A percentile compares a stretch with the other conserved stretches of the same genome.
These are phyloP conservation scores for Neoboletus subvelutipes DNA, from an alignment of 768 basidiomycete genomes.

Conservation along the genomic window DNA sequence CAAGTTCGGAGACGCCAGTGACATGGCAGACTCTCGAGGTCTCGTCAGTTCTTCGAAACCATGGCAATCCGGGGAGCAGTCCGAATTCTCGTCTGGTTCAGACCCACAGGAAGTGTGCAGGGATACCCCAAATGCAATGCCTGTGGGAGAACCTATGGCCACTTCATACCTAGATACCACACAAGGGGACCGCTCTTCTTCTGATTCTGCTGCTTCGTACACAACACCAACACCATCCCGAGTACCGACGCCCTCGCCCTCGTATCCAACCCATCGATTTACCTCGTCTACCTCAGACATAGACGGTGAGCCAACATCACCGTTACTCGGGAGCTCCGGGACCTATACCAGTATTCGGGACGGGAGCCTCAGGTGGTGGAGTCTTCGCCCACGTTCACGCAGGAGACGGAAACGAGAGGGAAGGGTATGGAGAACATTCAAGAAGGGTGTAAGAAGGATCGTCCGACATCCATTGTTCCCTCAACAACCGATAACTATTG, in stretches of 20 bases:
- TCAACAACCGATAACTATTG: constrained; percentile 77
- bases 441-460: constrained; percentile 53
- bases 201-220: constrained; percentile 29
- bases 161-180: constrained; percentile 28
- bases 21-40: constrained; percentile 21
- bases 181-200: constrained; percentile 23
- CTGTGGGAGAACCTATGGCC: constrained; percentile 11
- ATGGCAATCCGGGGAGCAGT: constrained; percentile 33
- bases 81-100: constrained; percentile 45
- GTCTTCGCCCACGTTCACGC: constrained; percentile 35
- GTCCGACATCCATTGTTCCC: constrained; percentile 77
- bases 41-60: constrained; percentile 14
- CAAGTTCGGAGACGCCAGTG: constrained; percentile 4
- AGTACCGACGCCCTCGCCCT: constrained; percentile 58
- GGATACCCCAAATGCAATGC: constrained; percentile 9
- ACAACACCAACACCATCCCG: constrained; percentile 64
- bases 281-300: constrained; percentile 60
- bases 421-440: constrained; percentile 47
- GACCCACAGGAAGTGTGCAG: constrained; percentile 42
- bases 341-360: constrained; percentile 42
- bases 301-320: constrained; percentile 57
- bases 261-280: constrained; percentile 46
- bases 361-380: constrained; percentile 59
- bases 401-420: constrained; percentile 54
- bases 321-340: constrained; percentile 36